Evolutionary conservation across 2,329 filamentous ascomycete genomes (phyloP).

Genomic region (Cadophora malorum): DNA sequence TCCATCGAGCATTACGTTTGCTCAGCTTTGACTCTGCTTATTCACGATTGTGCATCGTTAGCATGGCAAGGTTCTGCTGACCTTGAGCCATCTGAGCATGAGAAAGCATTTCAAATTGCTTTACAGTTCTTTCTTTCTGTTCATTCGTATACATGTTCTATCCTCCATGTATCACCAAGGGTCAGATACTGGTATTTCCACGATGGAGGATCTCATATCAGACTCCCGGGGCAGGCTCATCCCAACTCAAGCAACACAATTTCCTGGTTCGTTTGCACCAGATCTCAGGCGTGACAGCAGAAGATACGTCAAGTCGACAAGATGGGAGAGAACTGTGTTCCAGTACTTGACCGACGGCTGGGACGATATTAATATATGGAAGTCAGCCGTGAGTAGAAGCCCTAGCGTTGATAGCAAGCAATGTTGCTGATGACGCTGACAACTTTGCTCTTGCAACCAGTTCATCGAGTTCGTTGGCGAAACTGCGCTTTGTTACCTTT

Average conservation of each 20-base stretch:
- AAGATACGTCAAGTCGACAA: slow-evolving; percentile 16
- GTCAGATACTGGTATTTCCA: background rate
- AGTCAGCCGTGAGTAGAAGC: slow-evolving; percentile 29
- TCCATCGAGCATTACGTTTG: background rate
- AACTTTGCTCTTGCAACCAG: slow-evolving; percentile 25
- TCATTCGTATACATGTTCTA: background rate
- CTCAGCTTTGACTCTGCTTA: slow-evolving; percentile 8
- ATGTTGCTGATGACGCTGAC: background rate
- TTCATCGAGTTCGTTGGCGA: slow-evolving; percentile 46
- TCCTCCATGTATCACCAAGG: background rate
- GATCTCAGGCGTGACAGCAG: slow-evolving; percentile 30
- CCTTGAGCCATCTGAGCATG: background rate
- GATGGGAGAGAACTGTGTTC: slow-evolving; percentile 15
- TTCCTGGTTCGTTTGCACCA: slow-evolving; percentile 35
- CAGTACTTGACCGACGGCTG: slow-evolving; percentile 31
- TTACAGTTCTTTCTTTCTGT: background rate
- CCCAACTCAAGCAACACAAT: slow-evolving; percentile 28
- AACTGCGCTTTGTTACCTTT: slow-evolving; percentile 43
- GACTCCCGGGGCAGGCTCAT: slow-evolving; percentile 10
- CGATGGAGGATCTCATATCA: slow-evolving; percentile 13
- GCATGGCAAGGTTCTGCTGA: slow-evolving; percentile 8
- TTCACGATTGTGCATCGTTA: slow-evolving; percentile 22
- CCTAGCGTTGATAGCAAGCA: background rate
- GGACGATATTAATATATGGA: slow-evolving; percentile 32
- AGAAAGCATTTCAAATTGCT: background rate